Evolutionary conservation across 176 grass and related monocot genomes (phyloP).

Genomic region (Carex cristatella): DNA sequence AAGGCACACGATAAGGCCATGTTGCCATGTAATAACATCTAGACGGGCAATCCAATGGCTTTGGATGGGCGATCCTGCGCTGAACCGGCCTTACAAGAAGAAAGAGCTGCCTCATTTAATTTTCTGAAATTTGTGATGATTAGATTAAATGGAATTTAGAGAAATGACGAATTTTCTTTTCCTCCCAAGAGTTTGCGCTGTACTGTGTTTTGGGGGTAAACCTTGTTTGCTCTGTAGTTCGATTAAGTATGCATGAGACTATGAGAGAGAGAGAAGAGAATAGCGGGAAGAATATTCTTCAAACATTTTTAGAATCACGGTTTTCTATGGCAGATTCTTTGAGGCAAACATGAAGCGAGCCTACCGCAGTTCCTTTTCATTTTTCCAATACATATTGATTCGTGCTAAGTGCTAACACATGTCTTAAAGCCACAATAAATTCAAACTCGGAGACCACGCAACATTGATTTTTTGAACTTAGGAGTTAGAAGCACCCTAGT

Average conservation of each 20-base stretch:
- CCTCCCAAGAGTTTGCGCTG: background rate
- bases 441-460: too few relatives aligned
- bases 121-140: background rate
- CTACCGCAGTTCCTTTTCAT: background rate
- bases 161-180: background rate
- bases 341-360: background rate
- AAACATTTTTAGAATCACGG: background rate
- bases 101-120: conserved; percentile 10
- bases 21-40: background rate
- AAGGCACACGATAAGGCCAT: conserved; percentile 38
- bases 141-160: background rate
- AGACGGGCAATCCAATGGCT: background rate
- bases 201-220: background rate
- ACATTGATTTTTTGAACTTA: too few relatives aligned
- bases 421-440: too few relatives aligned
- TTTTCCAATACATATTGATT: too few relatives aligned
- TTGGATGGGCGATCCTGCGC: background rate
- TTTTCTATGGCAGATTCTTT: background rate
- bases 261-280: background rate
- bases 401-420: too few relatives aligned
- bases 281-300: conserved; percentile 23
- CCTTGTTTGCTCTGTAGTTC: background rate
- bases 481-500: too few relatives aligned
- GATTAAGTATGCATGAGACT: background rate
- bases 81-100: background rate